Conservation (phyloP, 2,329 filamentous ascomycete genomes). For the Chalaropsis ovoidea region DNA sequence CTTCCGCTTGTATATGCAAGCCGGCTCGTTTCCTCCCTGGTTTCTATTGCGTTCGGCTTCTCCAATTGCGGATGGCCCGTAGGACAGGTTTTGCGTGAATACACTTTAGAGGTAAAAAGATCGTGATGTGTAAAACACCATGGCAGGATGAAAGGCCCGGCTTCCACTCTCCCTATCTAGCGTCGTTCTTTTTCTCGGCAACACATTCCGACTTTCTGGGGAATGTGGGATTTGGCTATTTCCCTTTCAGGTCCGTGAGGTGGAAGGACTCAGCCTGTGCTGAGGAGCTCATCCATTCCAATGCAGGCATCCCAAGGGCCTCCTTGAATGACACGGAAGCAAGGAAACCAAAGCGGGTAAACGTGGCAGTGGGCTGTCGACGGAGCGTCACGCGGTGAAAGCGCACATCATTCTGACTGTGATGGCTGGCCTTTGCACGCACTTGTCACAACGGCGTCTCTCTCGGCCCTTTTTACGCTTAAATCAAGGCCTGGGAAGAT, state of each 20-base stretch:
- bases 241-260: not conserved
- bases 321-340: not conserved
- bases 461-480: slow-evolving; percentile 10
- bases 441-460: not conserved
- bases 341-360: not conserved
- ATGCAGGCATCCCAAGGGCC: not conserved
- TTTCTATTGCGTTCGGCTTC: no score
- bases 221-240: not conserved
- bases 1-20: not conserved
- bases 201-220: not conserved
- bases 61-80: not conserved
- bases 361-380: not conserved
- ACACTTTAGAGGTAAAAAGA: no score
- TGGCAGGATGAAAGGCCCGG: no score
- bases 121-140: no score
- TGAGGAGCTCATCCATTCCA: not conserved
- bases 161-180: not conserved
- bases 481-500: not conserved
- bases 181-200: not conserved
- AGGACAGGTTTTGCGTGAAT: not conserved
- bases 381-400: not conserved
- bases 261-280: not conserved
- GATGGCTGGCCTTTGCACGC: not conserved
- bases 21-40: no score
- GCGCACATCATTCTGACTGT: not conserved